Percentiles rank a stretch among this genome's conserved stretches.
These are phyloP conservation scores for Microglena sp. DNA, from an alignment of 139 green algal genomes.

Conservation along the genomic window DNA sequence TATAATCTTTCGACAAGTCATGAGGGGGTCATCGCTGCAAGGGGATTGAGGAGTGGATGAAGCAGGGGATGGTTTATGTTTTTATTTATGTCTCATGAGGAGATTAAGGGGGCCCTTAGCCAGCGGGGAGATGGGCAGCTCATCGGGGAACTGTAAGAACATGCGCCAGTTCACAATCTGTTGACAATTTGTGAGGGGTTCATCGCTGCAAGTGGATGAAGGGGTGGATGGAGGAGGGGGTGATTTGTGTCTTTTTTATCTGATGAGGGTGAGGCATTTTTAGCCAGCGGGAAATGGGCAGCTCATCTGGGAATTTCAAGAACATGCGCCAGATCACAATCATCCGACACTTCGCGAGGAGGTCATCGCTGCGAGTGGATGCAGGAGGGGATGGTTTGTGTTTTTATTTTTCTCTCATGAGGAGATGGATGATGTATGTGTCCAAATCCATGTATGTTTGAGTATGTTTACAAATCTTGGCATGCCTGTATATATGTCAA, in stretches of 20 bases:
- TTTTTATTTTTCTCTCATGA: no score
- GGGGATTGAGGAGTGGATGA: no score
- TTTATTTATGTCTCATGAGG: constrained; percentile 93
- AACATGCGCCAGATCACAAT: constrained; percentile 92
- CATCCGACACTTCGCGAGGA: constrained; percentile 83
- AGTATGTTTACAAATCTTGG: no score
- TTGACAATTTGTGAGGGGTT: constrained; percentile 83
- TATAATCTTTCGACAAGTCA: constrained; percentile 88
- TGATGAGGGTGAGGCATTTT: constrained; percentile 83
- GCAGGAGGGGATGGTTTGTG: no score
- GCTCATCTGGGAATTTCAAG: constrained; percentile 80
- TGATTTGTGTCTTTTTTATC: no score
- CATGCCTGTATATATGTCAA: no score
- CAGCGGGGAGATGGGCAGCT: constrained; percentile 38
- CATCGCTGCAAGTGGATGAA: no score
- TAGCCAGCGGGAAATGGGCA: constrained; percentile 34
- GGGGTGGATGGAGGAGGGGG: no score
- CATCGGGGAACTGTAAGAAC: constrained; percentile 80
- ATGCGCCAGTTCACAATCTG: constrained; percentile 94
- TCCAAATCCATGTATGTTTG: no score
- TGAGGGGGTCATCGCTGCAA: constrained; percentile 88
- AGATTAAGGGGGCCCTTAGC: constrained; percentile 77
- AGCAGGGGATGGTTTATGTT: no score
- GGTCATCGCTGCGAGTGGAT: no score
- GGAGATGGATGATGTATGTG: constrained; percentile 72